These are phyloP conservation scores for Anisodus acutangulus DNA, from an alignment of 257 asterid genomes.

Conservation along the genomic window DNA sequence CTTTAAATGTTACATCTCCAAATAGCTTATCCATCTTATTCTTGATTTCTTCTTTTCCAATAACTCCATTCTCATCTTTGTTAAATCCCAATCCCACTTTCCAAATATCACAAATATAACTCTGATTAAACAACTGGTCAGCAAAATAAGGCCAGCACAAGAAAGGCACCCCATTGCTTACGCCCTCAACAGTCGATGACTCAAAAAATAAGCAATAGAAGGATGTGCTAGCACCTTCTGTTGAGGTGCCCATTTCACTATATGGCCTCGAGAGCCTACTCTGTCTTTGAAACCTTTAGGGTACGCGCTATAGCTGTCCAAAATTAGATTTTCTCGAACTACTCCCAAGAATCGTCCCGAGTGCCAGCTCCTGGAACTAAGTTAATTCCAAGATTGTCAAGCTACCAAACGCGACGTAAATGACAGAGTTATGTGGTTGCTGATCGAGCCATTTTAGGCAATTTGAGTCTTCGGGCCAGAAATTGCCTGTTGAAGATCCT, in stretches of 20 bases:
- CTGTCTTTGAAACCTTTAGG: constrained; percentile 55
- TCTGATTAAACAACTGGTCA: constrained; percentile 53
- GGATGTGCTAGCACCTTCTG: constrained; percentile 55
- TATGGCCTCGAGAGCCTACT: constrained; percentile 36
- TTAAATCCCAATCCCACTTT: constrained; percentile 43
- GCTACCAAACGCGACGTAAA: constrained; percentile 69
- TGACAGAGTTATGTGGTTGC: constrained; percentile 48
- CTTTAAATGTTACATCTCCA: constrained; percentile 32
- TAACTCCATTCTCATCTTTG: constrained; percentile 36
- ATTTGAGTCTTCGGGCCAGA: constrained; percentile 54
- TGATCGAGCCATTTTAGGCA: constrained; percentile 60
- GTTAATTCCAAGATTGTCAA: constrained; percentile 45
- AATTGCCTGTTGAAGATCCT: constrained; percentile 51
- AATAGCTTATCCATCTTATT: constrained; percentile 47
- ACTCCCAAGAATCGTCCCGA: constrained; percentile 66
- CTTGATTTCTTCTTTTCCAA: constrained; percentile 38
- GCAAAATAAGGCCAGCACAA: constrained; percentile 69
- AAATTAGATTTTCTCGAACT: constrained; percentile 42
- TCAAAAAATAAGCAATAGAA: constrained; percentile 55
- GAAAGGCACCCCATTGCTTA: constrained; percentile 59
- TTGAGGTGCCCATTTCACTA: constrained; percentile 62
- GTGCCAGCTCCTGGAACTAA: constrained; percentile 61
- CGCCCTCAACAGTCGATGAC: constrained; percentile 56
- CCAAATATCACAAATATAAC: constrained; percentile 57
- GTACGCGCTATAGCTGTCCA: constrained; percentile 30